Percentiles rank a stretch among this genome's conserved stretches.
These are phyloP conservation scores for Ophiognomonia clavigignenti-juglandacearum DNA, from an alignment of 2,329 filamentous ascomycete species.

Conservation along the genomic window DNA sequence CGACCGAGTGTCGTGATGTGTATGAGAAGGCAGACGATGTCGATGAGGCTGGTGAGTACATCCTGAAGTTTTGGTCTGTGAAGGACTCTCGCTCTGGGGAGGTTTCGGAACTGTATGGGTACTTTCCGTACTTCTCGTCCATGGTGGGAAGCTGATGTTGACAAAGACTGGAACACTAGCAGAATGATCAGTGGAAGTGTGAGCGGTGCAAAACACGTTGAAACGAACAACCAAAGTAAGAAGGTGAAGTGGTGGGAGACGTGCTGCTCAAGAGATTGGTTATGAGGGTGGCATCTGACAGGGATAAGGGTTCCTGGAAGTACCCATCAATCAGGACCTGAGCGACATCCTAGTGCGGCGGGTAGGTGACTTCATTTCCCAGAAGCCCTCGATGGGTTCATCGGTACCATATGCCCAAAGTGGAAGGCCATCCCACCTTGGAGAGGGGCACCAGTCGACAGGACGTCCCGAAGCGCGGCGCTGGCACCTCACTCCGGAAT, in stretches of 20 bases:
- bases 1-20: constrained; percentile 13
- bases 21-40: not conserved
- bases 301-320: constrained; percentile 2
- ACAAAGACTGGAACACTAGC: not conserved
- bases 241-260: constrained; percentile 6
- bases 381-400: constrained; percentile 3
- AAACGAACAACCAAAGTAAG: not conserved
- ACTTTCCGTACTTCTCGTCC: constrained; percentile 8
- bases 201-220: not conserved
- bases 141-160: not conserved
- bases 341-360: not conserved
- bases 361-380: constrained; percentile 4
- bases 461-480: not conserved
- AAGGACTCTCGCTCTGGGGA: not conserved
- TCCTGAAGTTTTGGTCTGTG: constrained; percentile 3
- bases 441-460: no score
- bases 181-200: not conserved
- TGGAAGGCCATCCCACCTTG: constrained; percentile 4
- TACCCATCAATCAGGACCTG: not conserved
- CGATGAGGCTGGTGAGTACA: constrained; percentile 11
- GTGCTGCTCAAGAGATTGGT: constrained; percentile 3
- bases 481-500: no score
- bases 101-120: not conserved
- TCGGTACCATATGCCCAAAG: constrained; percentile 3
- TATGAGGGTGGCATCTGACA: constrained; percentile 2